Evolutionary conservation across 768 basidiomycete genomes (phyloP).

Genomic region (Coprinopsis sp.): DNA sequence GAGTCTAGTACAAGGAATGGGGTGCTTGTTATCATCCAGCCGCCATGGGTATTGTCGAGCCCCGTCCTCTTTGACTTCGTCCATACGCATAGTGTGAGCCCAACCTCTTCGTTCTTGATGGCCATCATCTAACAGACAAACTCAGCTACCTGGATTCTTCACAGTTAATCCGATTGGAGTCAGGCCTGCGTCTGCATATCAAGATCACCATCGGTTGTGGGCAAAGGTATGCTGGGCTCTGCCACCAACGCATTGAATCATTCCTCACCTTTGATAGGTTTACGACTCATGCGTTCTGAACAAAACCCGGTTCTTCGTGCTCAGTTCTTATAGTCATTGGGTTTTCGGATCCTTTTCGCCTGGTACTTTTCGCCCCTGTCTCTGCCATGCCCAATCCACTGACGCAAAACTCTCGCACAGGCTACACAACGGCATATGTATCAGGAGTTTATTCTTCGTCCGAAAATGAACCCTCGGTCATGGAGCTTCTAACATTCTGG

Average conservation of each 20-base stretch:
- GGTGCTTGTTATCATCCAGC: constrained; percentile 53
- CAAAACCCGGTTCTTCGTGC: constrained; percentile 49
- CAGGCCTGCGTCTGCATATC: constrained; percentile 25
- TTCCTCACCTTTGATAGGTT: constrained; percentile 27
- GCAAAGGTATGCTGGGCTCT: constrained; percentile 39
- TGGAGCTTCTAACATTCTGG: constrained; percentile 54
- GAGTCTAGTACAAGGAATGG: constrained; percentile 25
- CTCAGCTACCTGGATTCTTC: too few relatives aligned
- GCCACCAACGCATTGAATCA: not conserved
- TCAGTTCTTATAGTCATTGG: constrained; percentile 60
- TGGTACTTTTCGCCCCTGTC: constrained; percentile 29
- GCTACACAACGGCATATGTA: constrained; percentile 50
- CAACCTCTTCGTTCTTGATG: not conserved
- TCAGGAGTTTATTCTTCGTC: constrained; percentile 41
- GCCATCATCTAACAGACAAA: too few relatives aligned
- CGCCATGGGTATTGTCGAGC: constrained; percentile 54
- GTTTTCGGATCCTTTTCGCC: constrained; percentile 57
- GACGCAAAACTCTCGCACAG: constrained; percentile 24
- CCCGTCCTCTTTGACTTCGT: constrained; percentile 52
- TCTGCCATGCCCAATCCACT: not conserved
- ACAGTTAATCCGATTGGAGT: too few relatives aligned
- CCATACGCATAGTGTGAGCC: constrained; percentile 10
- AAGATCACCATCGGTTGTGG: constrained; percentile 45
- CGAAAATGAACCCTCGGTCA: constrained; percentile 39
- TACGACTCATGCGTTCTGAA: constrained; percentile 53